Evolutionary conservation across 2,329 filamentous ascomycete genomes (phyloP).

Genomic region (Ramichloridium luteum): DNA sequence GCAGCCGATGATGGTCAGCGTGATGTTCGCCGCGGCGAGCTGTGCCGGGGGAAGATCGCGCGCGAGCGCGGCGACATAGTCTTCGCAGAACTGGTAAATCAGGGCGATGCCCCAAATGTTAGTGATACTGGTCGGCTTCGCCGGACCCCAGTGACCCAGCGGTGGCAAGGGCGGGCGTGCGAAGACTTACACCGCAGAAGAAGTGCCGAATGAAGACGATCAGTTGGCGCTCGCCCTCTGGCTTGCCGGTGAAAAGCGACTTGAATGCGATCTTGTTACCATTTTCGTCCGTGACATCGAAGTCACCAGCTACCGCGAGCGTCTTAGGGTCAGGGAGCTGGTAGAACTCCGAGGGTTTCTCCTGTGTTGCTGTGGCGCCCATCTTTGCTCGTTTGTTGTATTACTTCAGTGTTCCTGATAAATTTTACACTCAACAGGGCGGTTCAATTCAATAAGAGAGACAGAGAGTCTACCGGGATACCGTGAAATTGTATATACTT

Average conservation of each 20-base stretch:
- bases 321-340: conserved; percentile 9
- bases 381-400: conserved; percentile 4
- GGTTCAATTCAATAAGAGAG: too few relatives aligned
- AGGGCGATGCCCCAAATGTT: too few relatives aligned
- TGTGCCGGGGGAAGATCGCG: conserved; percentile 14
- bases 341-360: conserved; percentile 6
- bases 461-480: too few relatives aligned
- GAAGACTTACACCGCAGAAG: conserved; percentile 26
- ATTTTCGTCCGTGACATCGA: conserved; percentile 17
- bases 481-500: too few relatives aligned
- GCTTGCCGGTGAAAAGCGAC: conserved; percentile 15
- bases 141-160: conserved; percentile 2
- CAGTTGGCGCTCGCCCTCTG: conserved; percentile 16
- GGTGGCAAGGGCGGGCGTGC: background rate
- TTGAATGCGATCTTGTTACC: conserved; percentile 18
- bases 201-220: conserved; percentile 30
- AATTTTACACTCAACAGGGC: too few relatives aligned
- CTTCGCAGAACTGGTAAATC: conserved; percentile 22
- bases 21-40: conserved; percentile 15
- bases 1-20: conserved; percentile 25
- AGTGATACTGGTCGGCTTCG: background rate
- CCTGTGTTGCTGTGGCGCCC: conserved; percentile 6
- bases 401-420: too few relatives aligned
- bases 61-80: conserved; percentile 22
- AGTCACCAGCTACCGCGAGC: conserved; percentile 14